A percentile compares a stretch with the other conserved stretches of the same genome.
phyloP scores from a whole-genome alignment of 345 rosid genomes.

The Acer negundo region DNA sequence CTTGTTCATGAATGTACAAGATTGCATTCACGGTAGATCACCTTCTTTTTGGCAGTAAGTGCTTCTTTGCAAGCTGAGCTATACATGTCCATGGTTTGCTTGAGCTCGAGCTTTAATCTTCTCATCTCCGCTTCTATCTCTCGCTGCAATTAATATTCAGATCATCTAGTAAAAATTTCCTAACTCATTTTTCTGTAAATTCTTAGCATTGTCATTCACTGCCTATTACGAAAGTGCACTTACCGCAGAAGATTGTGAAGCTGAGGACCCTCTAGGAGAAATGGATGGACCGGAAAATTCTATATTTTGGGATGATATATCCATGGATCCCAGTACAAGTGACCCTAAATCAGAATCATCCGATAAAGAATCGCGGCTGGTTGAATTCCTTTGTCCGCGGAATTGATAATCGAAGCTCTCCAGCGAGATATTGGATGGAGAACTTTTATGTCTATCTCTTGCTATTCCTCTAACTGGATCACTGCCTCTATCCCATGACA shows the following conservation, averaged over 20 bases:
- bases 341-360: conserved; percentile 34
- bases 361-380: conserved; percentile 27
- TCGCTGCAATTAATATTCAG: conserved; percentile 40
- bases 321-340: conserved; percentile 40
- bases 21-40: conserved; percentile 18
- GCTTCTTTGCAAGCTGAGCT: conserved; percentile 93
- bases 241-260: conserved; percentile 38
- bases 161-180: neutral
- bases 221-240: conserved; percentile 12
- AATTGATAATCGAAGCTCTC: conserved; percentile 37
- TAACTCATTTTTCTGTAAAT: neutral
- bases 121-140: conserved; percentile 85
- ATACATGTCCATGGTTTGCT: conserved; percentile 91
- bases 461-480: conserved; percentile 20
- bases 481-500: conserved; percentile 31
- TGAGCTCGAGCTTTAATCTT: conserved; percentile 82
- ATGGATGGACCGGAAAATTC: conserved; percentile 27
- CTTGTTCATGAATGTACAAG: neutral
- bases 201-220: neutral
- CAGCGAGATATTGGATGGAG: conserved; percentile 34
- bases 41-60: conserved; percentile 70
- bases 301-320: conserved; percentile 31
- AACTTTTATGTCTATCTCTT: conserved; percentile 36
- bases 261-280: conserved; percentile 35
- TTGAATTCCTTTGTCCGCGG: conserved; percentile 32